Evolutionary conservation across 2,329 filamentous ascomycete species (phyloP), one percentile per base, ranked within the genome.

Genomic region (Fusarium tjaetaba): DNA sequence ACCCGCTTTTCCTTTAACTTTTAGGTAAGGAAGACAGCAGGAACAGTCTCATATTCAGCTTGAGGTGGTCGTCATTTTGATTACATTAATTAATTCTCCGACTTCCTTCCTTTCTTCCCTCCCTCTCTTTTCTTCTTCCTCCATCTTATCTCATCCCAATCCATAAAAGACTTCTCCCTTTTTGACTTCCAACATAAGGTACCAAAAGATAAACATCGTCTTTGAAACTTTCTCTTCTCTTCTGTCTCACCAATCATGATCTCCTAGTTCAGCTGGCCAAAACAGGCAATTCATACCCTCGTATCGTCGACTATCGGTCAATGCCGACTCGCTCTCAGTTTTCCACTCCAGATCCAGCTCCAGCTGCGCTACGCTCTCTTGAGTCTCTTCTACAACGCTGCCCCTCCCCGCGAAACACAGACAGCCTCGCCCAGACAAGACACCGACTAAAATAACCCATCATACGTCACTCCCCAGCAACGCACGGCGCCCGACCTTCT

Each of bases 401-500:
- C 62, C 71, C 64, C 72, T 70, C 73, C 57, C 66, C 60, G 51
- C 75, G 67, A 71, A 73, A 73, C 74, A 75, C 30, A 49, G 32
- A n/a, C 56, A 55, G 74, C 74, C 76, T 77, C 72, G 66, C 66
- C 72, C 55, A 71, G 53, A 32, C 26, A 60, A 60, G 56, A 67
- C 53, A 61, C 53, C 67, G 52, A 65, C 69, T 67, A 68, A 72
- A 62, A 71, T 66, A 71, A 65, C 72, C 51, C 56, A 76, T 56
- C 59, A 72, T 77, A 77, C 76, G 76, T 77, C 75, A 78, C 72
- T 65, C 68, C 66, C 59, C 68, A 68, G 72, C 70, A 77, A 75
- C 66, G 56, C 53, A 59, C 39, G 53, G 53, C 63, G 49, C 65
- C 64, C 72, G 61, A 67, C 59, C 46, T 75, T 65, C 66, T 59